Percentiles rank a stretch among this genome's conserved stretches.
Conservation (phyloP, 2,329 filamentous ascomycete species). For the Colletotrichum orbiculare region DNA sequence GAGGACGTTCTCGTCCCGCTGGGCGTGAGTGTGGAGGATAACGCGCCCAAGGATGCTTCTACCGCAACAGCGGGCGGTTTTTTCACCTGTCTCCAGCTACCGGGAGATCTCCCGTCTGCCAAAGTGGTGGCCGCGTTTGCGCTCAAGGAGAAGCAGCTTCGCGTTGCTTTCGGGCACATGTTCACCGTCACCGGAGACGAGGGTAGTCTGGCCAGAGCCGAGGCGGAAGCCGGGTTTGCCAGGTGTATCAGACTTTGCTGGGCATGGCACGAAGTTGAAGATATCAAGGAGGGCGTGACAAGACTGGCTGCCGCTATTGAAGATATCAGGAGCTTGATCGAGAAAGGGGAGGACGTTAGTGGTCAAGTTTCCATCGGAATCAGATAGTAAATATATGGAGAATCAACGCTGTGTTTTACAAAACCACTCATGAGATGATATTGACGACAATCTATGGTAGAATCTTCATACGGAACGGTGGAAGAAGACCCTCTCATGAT, state of each 20-base stretch:
- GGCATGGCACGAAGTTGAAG: conserved; percentile 75
- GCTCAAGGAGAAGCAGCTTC: conserved; percentile 71
- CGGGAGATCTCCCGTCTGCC: conserved; percentile 41
- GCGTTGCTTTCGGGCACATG: conserved; percentile 74
- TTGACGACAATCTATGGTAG: too few relatives aligned
- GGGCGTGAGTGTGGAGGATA: not conserved
- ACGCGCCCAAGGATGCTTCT: not conserved
- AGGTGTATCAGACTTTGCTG: conserved; percentile 74
- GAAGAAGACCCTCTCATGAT: too few relatives aligned
- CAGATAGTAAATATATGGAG: not conserved
- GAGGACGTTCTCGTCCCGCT: conserved; percentile 36
- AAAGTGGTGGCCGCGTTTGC: conserved; percentile 59
- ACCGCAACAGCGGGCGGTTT: conserved; percentile 62
- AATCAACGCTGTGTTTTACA: not conserved
- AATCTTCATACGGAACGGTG: too few relatives aligned
- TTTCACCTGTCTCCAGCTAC: conserved; percentile 72
- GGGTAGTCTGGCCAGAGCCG: conserved; percentile 48
- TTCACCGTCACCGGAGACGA: conserved; percentile 75
- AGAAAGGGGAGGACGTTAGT: conserved; percentile 3
- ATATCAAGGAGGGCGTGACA: conserved; percentile 74
- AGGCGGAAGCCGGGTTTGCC: conserved; percentile 58
- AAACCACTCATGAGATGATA: fast-evolving
- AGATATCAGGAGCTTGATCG: not conserved
- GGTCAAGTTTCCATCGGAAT: conserved; percentile 5
- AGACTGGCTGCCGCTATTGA: conserved; percentile 58